phyloP scores from a whole-genome alignment of 371 early-diverging fungal genomes.

The Parasitella parasitica region DNA sequence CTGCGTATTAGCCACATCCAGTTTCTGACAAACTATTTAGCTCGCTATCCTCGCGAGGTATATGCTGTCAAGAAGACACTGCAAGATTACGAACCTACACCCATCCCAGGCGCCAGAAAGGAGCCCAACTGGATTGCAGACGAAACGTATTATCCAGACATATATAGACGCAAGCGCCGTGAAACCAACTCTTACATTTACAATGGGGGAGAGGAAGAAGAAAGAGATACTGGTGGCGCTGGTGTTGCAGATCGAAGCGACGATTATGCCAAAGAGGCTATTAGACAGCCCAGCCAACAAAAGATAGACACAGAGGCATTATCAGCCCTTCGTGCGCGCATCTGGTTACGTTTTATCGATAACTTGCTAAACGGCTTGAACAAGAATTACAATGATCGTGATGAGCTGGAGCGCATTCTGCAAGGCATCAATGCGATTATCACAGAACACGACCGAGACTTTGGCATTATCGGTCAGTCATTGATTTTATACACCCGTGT shows the following conservation, averaged over 20 bases:
- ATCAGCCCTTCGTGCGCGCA: constrained; percentile 55
- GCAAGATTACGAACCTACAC: constrained; percentile 44
- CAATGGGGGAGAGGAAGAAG: neutral
- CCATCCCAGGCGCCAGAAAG: constrained; percentile 12
- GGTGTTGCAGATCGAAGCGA: neutral
- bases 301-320: constrained; percentile 31
- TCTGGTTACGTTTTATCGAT: constrained; percentile 63
- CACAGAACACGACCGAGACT: constrained; percentile 53
- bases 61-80: constrained; percentile 57
- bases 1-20: constrained; percentile 64
- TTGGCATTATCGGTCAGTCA: constrained; percentile 58
- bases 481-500: constrained; percentile 58
- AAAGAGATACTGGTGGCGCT: neutral
- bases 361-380: constrained; percentile 54
- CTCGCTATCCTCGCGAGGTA: constrained; percentile 56
- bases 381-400: constrained; percentile 56
- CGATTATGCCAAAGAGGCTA: neutral
- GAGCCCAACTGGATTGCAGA: neutral
- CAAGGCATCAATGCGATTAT: constrained; percentile 60
- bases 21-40: constrained; percentile 61
- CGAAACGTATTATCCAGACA: constrained; percentile 34
- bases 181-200: neutral
- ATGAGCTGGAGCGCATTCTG: constrained; percentile 56
- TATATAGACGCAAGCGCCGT: constrained; percentile 19
- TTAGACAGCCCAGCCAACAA: constrained; percentile 20